Conservation (phyloP, 257 asterid species). For the Nicotiana otophora region DNA sequence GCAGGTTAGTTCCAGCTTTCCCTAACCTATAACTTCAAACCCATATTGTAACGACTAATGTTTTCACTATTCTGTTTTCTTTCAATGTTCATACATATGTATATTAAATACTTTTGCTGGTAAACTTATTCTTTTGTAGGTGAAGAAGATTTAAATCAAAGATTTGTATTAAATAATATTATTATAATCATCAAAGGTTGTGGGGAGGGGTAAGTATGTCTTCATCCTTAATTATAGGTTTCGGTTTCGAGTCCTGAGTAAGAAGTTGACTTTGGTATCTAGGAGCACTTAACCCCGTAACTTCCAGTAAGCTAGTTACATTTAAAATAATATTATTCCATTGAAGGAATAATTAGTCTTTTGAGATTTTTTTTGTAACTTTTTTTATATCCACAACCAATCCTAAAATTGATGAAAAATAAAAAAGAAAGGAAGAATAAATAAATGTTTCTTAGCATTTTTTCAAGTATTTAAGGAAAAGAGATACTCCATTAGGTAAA, state of each 20-base stretch:
- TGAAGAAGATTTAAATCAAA: too few relatives aligned
- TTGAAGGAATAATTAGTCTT: neutral
- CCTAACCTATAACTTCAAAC: neutral
- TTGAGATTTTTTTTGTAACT: neutral
- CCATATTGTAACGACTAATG: neutral
- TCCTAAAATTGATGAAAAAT: neutral
- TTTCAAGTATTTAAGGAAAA: neutral
- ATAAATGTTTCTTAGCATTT: neutral
- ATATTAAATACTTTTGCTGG: neutral
- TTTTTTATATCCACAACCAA: neutral
- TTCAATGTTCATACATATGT: neutral
- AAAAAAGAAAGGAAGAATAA: neutral
- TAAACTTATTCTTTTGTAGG: neutral
- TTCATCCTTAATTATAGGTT: too few relatives aligned
- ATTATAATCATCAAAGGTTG: too few relatives aligned
- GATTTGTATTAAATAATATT: too few relatives aligned
- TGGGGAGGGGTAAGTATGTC: rapidly evolving
- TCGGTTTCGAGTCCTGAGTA: too few relatives aligned
- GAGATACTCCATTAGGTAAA: neutral
- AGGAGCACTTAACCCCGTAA: neutral
- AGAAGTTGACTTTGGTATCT: too few relatives aligned
- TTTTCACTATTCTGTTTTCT: neutral
- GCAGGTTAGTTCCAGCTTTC: neutral
- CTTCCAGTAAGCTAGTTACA: neutral
- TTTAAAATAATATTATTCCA: neutral